Percentiles rank a stretch among this genome's conserved stretches.
These are phyloP conservation scores for Hysterangium stoloniferum DNA, from an alignment of 768 basidiomycete genomes.

Conservation along the genomic window DNA sequence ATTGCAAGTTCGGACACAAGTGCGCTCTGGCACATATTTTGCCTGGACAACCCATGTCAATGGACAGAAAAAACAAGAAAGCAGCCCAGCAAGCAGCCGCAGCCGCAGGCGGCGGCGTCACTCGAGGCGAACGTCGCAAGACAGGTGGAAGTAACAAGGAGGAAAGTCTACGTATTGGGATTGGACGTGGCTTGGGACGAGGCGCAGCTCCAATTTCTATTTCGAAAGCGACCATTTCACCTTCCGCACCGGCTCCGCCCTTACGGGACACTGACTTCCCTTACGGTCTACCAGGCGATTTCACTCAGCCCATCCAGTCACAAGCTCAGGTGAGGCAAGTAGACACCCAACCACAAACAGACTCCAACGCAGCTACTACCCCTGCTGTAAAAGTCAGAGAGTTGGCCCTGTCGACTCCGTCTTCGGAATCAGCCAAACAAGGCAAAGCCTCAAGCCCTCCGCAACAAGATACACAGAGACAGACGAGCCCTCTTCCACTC, in stretches of 20 bases:
- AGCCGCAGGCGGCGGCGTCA: slow-evolving; percentile 22
- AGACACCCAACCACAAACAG: slow-evolving; percentile 17
- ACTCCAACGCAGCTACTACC: slow-evolving; percentile 37
- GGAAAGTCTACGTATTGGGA: slow-evolving; percentile 8
- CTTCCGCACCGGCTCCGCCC: slow-evolving; percentile 73
- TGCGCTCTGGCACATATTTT: slow-evolving; percentile 92
- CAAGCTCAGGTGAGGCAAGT: not conserved
- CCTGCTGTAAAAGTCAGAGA: slow-evolving; percentile 28
- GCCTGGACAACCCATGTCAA: slow-evolving; percentile 88
- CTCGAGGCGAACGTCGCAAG: slow-evolving; percentile 28
- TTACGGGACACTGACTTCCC: slow-evolving; percentile 70
- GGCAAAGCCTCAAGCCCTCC: slow-evolving; percentile 13
- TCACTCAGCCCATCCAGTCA: not conserved
- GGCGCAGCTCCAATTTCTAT: slow-evolving; percentile 45
- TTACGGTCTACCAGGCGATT: slow-evolving; percentile 58
- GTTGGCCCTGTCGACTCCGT: slow-evolving; percentile 11
- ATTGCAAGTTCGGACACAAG: slow-evolving; percentile 72
- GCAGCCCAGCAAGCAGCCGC: slow-evolving; percentile 65
- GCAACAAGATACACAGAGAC: slow-evolving; percentile 23
- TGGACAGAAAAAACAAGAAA: slow-evolving; percentile 98
- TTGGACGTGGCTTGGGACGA: slow-evolving; percentile 7
- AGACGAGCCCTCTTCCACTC: slow-evolving; percentile 37
- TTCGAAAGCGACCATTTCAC: slow-evolving; percentile 64
- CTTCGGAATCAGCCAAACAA: slow-evolving; percentile 12
- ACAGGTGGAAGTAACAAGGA: slow-evolving; percentile 25